Evolutionary conservation across 1,284 basidiomycete species (phyloP), one percentile per base, ranked within the genome.

Genomic region (Chiua sp.): DNA sequence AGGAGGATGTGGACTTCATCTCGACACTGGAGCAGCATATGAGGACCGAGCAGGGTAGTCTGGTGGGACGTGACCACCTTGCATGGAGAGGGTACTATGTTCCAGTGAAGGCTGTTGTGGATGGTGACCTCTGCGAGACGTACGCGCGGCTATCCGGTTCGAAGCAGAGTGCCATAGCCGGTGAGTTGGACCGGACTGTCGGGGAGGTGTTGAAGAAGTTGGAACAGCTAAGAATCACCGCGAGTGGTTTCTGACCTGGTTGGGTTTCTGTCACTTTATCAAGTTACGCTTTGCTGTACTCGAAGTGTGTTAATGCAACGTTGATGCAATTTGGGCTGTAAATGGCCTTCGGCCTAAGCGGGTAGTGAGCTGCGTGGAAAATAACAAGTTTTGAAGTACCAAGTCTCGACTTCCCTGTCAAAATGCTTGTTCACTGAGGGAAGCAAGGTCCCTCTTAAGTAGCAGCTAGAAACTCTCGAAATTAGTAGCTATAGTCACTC

Each of bases 1-100:
- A 95, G 79, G 98, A 99, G 73, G 98, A 99, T 72, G 94, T 98
- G 51, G 97, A 99, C 70, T 96, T 98, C 72, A 94, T 99, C 73
- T 90, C 91, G 57, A 98, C 96, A 32, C 82, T 99, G 57, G 97
- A 99, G 78, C 90, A 96, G 76, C 96, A 98, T 76, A 92, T 97
- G 88, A 87, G 96, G 60, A 90, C 93, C 37, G 94, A 97, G 75
- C 91, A 94, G 69, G 78, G 82, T 42, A 96, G 94, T 64, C 77
- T 98, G n/a, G 91, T 97, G 12, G 96, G 96, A 3, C 83, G 96
- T 57, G 96, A 98, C 71, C 96, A 98, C 69, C 82, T 98, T 51
- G 85, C 91, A 49, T 98, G 94, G 87, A 84, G 96, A 66, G 93
- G 94, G 18, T 97, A 97, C 74, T 98, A 98, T 73, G 90, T 90